Base-by-base conservation (phyloP, 176 grass and related monocot genomes). In the Musa schizocarpa region DNA sequence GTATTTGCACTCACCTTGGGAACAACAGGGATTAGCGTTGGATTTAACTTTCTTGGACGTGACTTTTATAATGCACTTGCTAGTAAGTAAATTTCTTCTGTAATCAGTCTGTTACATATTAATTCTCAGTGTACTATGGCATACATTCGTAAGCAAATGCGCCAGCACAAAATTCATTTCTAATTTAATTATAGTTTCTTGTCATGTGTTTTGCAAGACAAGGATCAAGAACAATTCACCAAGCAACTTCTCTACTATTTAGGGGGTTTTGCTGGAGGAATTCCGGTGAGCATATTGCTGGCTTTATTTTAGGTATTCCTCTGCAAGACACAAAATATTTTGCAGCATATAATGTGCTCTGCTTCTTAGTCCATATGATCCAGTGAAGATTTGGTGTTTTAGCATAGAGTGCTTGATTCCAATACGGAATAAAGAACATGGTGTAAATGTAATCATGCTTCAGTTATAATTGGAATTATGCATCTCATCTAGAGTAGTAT, bases 221-320 rank as follows among this genome's bases (percentile, higher is more conserved):
- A 98, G 90, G 90, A 98, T 50, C 90, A 98, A 81, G 88, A 98
- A 52, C 91, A 87, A 73, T 98, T 98, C 84, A 84, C 85, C 53
- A 93, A 83, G 72, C 94, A 98, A 77, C 80, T 93, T 73, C 66
- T 98, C 56, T 93, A 93, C 72, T 98, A 98, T 80, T 70, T 98
- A 69, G 90, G 87, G 67, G 84, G 48, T 79, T 98, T 98, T 87
- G 88, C 88, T 84, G 90, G 84, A 83, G 86, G 90, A 93, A 89
- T 98, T 88, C 94, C 88, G 94, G 94, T 98, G 94, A 93, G 94
- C 94, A 89, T 89, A 92, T 82, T 87, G 86, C 86, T 89, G 76
- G 79, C 82, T 87, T 77, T 85, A 80, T 90, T 93, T 74, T 98
- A 98, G 86, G 94, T 93, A 93, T 89, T 87, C 63, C 78, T 97